Conservation (phyloP, 176 grass and related monocot species). For the Hordeum marinum region DNA sequence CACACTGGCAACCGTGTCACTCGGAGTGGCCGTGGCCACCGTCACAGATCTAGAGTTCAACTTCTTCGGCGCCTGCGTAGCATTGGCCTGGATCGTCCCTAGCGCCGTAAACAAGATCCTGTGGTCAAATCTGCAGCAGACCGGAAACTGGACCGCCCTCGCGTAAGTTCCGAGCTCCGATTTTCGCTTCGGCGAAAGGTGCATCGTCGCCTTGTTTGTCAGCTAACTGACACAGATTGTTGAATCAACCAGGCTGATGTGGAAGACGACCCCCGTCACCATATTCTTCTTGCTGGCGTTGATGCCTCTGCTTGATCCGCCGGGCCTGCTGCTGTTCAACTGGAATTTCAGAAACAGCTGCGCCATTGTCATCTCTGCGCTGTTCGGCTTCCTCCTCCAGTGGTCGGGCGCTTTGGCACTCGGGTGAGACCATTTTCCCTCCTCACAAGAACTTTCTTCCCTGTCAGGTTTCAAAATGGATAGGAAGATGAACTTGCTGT, state of each 20-base stretch:
- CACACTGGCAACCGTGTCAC: slow-evolving; percentile 63
- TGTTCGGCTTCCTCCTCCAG: slow-evolving; percentile 95
- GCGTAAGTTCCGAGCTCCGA: slow-evolving; percentile 69
- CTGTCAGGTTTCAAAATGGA: neutral
- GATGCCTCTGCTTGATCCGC: slow-evolving; percentile 88
- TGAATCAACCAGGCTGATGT: slow-evolving; percentile 64
- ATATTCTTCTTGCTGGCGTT: slow-evolving; percentile 89
- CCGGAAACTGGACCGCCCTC: slow-evolving; percentile 85
- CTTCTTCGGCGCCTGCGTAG: slow-evolving; percentile 86
- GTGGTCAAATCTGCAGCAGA: slow-evolving; percentile 94
- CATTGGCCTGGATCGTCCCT: slow-evolving; percentile 87
- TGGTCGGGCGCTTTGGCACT: slow-evolving; percentile 97
- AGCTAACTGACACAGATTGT: neutral
- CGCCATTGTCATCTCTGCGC: slow-evolving; percentile 73
- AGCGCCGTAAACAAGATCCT: slow-evolving; percentile 95
- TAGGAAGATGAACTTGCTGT: neutral
- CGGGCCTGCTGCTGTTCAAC: slow-evolving; percentile 62
- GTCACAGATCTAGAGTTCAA: slow-evolving; percentile 96
- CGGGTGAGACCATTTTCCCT: slow-evolving; percentile 44
- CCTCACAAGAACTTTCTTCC: neutral
- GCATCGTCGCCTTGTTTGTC: neutral
- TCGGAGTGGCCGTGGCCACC: slow-evolving; percentile 79
- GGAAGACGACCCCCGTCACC: slow-evolving; percentile 93
- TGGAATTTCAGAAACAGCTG: slow-evolving; percentile 74
- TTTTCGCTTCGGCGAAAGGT: neutral